These are phyloP conservation scores for Corymbia maculata DNA, from an alignment of 345 rosid species.

Conservation along the genomic window DNA sequence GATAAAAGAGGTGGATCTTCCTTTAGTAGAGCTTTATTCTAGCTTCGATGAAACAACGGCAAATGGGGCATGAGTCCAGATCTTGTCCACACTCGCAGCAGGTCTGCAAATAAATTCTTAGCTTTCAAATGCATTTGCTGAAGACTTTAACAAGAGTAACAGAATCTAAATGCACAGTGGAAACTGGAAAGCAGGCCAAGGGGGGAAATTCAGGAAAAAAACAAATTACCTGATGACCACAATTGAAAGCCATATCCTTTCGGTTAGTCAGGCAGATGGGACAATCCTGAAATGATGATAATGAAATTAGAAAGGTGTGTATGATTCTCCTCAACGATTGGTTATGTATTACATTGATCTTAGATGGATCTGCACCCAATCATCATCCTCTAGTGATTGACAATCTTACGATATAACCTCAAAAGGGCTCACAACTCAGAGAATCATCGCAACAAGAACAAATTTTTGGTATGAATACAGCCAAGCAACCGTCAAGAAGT, in stretches of 20 bases:
- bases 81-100: slow-evolving; percentile 83
- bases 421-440: neutral
- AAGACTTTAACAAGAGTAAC: neutral
- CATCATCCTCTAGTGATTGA: neutral
- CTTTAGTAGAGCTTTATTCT: slow-evolving; percentile 81
- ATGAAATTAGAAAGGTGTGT: neutral
- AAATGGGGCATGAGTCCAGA: slow-evolving; percentile 74
- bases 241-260: slow-evolving; percentile 73
- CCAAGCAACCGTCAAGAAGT: neutral
- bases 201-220: neutral
- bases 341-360: neutral
- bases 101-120: slow-evolving; percentile 31
- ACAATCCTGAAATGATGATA: slow-evolving; percentile 28
- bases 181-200: neutral
- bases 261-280: slow-evolving; percentile 51
- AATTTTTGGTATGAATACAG: neutral
- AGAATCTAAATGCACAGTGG: neutral
- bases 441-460: neutral
- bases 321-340: neutral
- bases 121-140: neutral
- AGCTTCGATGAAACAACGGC: slow-evolving; percentile 54
- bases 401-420: neutral
- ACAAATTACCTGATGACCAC: slow-evolving; percentile 67
- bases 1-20: neutral
- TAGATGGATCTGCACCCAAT: neutral